phyloP scores from a whole-genome alignment of 192 early-diverging fungal genomes.

The Mortierella hygrophila region DNA sequence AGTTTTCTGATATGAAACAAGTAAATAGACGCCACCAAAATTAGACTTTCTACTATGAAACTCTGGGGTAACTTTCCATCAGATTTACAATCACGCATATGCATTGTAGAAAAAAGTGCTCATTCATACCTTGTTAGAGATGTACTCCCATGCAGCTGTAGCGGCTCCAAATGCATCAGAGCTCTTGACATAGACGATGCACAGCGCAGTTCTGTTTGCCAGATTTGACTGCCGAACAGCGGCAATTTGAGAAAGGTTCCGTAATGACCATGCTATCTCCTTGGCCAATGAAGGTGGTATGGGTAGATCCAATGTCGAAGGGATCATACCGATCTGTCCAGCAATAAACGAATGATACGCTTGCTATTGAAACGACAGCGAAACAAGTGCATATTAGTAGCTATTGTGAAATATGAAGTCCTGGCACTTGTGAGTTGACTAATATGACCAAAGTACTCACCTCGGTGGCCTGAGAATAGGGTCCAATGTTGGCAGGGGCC shows the following conservation, averaged over 20 bases:
- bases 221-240: constrained; percentile 54
- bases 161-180: constrained; percentile 36
- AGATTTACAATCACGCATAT: neutral
- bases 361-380: constrained; percentile 42
- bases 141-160: constrained; percentile 32
- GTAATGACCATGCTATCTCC: constrained; percentile 67
- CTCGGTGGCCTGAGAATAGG: constrained; percentile 81
- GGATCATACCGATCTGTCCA: constrained; percentile 85
- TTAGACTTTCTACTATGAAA: constrained; percentile 11
- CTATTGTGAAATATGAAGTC: neutral
- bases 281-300: constrained; percentile 51
- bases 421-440: neutral
- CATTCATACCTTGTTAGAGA: constrained; percentile 29
- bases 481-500: constrained; percentile 92
- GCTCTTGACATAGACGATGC: constrained; percentile 72
- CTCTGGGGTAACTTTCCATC: neutral
- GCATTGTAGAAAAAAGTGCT: neutral
- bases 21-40: constrained; percentile 2
- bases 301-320: constrained; percentile 71
- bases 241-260: constrained; percentile 66
- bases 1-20: neutral
- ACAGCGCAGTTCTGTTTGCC: constrained; percentile 52
- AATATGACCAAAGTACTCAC: constrained; percentile 43
- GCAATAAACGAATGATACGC: constrained; percentile 75
- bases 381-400: neutral